Percentiles rank a stretch among this genome's conserved stretches.
phyloP scores from a whole-genome alignment of 257 asterid genomes.

The Solanum chaucha region DNA sequence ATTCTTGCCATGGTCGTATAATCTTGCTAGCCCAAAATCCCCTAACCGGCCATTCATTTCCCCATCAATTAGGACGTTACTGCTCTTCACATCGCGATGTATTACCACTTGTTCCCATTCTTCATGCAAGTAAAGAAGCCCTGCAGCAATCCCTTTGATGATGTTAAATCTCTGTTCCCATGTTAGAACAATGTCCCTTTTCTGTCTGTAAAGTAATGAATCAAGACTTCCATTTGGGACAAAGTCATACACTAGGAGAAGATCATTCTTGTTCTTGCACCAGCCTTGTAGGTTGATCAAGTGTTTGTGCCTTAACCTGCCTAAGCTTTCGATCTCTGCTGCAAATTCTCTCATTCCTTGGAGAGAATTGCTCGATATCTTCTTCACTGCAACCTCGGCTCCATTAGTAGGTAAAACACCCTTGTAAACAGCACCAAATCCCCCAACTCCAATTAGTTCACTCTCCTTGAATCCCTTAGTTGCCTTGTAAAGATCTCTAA shows the following conservation, averaged over 20 bases:
- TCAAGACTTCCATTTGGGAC: constrained; percentile 69
- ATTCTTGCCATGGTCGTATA: constrained; percentile 41
- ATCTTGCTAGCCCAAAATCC: constrained; percentile 72
- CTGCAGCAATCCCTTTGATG: constrained; percentile 58
- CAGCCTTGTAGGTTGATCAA: constrained; percentile 76
- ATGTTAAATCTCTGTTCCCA: constrained; percentile 64
- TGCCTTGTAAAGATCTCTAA: constrained; percentile 46
- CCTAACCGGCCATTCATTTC: constrained; percentile 58
- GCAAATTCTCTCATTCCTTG: constrained; percentile 73
- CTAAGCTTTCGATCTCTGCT: constrained; percentile 71
- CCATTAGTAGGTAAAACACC: constrained; percentile 47
- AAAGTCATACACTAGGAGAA: constrained; percentile 54
- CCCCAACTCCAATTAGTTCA: constrained; percentile 52
- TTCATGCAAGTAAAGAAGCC: constrained; percentile 63
- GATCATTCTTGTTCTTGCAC: constrained; percentile 62
- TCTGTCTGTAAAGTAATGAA: constrained; percentile 29
- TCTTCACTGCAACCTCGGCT: constrained; percentile 53
- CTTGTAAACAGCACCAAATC: constrained; percentile 67
- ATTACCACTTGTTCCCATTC: constrained; percentile 82
- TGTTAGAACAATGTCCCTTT: constrained; percentile 3
- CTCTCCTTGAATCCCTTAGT: constrained; percentile 51
- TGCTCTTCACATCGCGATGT: constrained; percentile 67
- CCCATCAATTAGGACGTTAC: constrained; percentile 54
- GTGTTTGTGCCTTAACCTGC: constrained; percentile 63
- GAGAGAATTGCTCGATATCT: constrained; percentile 40